Evolutionary conservation across 306 rosid genomes (phyloP).

Genomic region (Vigna trinervia): DNA sequence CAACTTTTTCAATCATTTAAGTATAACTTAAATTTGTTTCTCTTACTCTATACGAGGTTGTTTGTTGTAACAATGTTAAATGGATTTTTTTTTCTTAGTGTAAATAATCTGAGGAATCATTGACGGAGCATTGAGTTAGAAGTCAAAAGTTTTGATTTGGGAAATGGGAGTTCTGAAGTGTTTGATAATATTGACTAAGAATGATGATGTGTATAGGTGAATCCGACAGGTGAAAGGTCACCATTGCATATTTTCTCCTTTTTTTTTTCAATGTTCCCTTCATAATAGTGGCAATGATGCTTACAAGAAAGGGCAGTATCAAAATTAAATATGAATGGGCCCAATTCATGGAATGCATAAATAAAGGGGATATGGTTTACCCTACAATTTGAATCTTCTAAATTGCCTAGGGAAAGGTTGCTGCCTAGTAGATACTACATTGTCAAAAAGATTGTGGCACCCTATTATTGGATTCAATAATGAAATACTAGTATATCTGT

Average conservation of each 20-base stretch:
- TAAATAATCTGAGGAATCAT: slow-evolving; percentile 30
- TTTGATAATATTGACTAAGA: slow-evolving; percentile 21
- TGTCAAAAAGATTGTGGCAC: slow-evolving; percentile 49
- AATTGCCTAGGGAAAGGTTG: slow-evolving; percentile 35
- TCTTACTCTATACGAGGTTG: background rate
- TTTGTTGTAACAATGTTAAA: background rate
- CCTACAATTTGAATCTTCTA: slow-evolving; percentile 42
- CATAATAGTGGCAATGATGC: slow-evolving; percentile 39
- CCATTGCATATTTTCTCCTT: slow-evolving; percentile 27
- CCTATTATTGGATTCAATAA: slow-evolving; percentile 48
- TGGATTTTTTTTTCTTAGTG: background rate
- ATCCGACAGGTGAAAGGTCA: slow-evolving; percentile 40
- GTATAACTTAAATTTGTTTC: no score
- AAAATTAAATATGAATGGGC: slow-evolving; percentile 45
- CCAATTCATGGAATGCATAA: slow-evolving; percentile 34
- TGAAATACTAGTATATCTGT: slow-evolving; percentile 4
- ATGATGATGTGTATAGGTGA: slow-evolving; percentile 1
- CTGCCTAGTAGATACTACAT: slow-evolving; percentile 24
- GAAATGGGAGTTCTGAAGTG: background rate
- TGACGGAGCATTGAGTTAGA: slow-evolving; percentile 6
- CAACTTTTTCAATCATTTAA: no score
- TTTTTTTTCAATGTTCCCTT: slow-evolving; percentile 9
- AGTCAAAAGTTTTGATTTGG: slow-evolving; percentile 15
- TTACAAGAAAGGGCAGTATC: slow-evolving; percentile 42
- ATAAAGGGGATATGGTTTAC: slow-evolving; percentile 32